Evolutionary conservation across 2,329 filamentous ascomycete species (phyloP).

Genomic region (Epichloe sylvatica): DNA sequence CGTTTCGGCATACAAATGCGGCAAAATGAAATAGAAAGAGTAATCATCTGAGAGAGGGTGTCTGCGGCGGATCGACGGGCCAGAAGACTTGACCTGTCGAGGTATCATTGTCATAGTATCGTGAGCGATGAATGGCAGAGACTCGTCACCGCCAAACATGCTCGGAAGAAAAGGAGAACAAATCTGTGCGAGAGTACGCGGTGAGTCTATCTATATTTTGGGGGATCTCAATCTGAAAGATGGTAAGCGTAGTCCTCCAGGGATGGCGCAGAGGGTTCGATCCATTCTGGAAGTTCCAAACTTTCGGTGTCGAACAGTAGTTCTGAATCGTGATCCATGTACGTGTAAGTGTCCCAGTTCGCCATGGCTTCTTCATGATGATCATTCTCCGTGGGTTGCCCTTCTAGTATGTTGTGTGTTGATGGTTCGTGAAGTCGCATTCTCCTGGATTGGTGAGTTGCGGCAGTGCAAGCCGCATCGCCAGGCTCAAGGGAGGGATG

Average conservation of each 20-base stretch:
- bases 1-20: not conserved
- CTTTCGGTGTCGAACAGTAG: conserved; percentile 4
- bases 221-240: conserved; percentile 2
- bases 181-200: not conserved
- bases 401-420: conserved; percentile 1
- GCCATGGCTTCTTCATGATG: conserved; percentile 6
- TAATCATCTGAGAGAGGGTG: not conserved
- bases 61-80: not conserved
- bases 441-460: conserved; percentile 6
- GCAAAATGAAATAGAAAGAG: not conserved
- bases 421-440: conserved; percentile 5
- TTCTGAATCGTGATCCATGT: conserved; percentile 6
- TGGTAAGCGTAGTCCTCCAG: conserved; percentile 5
- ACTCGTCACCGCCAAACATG: conserved; percentile 1
- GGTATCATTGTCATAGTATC: conserved; percentile 3
- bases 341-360: conserved; percentile 5
- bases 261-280: conserved; percentile 5
- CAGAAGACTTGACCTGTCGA: not conserved
- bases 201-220: not conserved
- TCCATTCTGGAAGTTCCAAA: conserved; percentile 5
- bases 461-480: conserved; percentile 1
- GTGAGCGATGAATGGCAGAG: not conserved
- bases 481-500: conserved; percentile 2
- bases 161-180: not conserved
- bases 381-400: conserved; percentile 5